Evolutionary conservation across 371 early-diverging fungal species (phyloP), one percentile per base, ranked within the genome.

Genomic region (Mortierella polycephala): DNA sequence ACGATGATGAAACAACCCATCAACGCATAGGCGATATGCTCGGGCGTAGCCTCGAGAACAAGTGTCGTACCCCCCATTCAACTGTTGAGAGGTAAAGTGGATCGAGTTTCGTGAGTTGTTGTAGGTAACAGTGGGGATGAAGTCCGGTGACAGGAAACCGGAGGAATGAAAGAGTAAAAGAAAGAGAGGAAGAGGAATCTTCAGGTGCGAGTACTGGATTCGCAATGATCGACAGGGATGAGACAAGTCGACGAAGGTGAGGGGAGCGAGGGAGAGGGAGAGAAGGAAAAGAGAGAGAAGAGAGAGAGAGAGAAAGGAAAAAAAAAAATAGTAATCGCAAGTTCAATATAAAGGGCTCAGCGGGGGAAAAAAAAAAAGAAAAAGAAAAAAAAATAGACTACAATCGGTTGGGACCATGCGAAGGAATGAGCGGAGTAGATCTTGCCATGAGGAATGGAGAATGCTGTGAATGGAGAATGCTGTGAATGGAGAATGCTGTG

Each of bases 1-100:
- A 92, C 60, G 45, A 94, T 83, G 70, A 96, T 92, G 82, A 97
- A 96, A 11, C 91, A 92, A 68, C 95, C 95, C n/a, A 94, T 67
- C 45, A 93, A 60, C 13, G 69, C 74, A 68, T 68, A 68, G 55
- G 69, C 74, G 7, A 74, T 40, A 52, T 74, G 74, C 64, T 62
- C 74, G 21, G 68, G 60, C 14, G 64, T 49, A 18, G 68, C 68
- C 45, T 74, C 74, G 49, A 74, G 64, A 20, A 64, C 57, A 18
- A 74, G 50, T 16, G 23, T 60, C 13, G 62, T 30, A 23, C 50
- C 59, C 11, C 40, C 20, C 52, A 57, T 52, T n/a, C 52, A 57
- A 45, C 30, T 30, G 4, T 4, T 30, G 30, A 30, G 30, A 30
- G 30, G 30, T 30, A 30, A 30, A 30, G 30, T 30, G 30, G 30